Base-by-base conservation (phyloP, 2,329 filamentous ascomycete species). In the Neonectria neomacrospora region DNA sequence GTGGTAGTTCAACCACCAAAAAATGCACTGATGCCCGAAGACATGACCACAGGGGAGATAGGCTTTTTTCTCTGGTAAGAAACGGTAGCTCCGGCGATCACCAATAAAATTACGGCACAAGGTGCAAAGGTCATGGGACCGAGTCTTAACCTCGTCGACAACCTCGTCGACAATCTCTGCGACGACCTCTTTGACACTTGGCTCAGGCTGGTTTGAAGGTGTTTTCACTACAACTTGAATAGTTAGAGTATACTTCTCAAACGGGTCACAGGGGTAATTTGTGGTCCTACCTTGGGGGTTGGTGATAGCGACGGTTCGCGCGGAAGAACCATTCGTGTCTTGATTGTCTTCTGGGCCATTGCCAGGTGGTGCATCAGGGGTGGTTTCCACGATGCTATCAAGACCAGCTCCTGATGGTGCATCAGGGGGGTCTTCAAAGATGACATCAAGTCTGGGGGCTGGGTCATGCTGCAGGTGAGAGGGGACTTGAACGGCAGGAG, bases 41-140 rank as follows among this genome's bases (percentile, higher is more conserved):
- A 16, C 18, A 52, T 76, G 73, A 12, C 74, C 73, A 45, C 74
- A 76, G 6, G 70, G 70, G 16, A 76, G 67, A 47, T 67, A 73
- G 2, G 58, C 61, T 20, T 52, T 55, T 10, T 16, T 23, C 44
- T 76, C 74, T 18, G 12, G 11, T 26, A 32, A 18, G 47, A 50
- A 50, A 14, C 11, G 11, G n/a, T 32, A 20, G 26, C 47, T 30
- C 23, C 26, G 34, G 10, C 44, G 42, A 22, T 12, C 3, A 3
- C 44, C 54, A 37, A 50, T 41, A 6, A 1, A 1, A 18, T 23
- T 37, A 2, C 26, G 7, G 32, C 54, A 57, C 10, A 57, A 28
- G 14, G n/a, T 14, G 28, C 28, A 50, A 32, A 18, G 10, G 5
- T 7, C 14, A 3, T 41, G 6, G 37, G 14, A 14, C 16, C 6